A percentile compares a stretch with the other conserved stretches of the same genome.
Conservation (phyloP, 2,329 filamentous ascomycete species). For the Ceratocystis cacaofunesta region DNA sequence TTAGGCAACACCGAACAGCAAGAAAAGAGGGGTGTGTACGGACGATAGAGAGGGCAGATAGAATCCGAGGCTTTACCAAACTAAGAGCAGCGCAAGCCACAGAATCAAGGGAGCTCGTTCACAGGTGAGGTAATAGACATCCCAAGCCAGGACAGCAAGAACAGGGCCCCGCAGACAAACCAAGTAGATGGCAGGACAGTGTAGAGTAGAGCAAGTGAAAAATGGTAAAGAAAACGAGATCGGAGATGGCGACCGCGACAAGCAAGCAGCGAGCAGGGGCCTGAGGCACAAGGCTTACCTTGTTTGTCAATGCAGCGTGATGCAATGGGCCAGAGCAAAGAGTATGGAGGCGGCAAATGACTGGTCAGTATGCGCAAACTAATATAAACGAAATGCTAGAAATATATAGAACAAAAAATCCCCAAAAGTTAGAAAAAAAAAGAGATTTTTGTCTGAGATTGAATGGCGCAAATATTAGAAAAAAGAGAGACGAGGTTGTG, state of each 20-base stretch:
- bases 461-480: background rate
- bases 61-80: background rate
- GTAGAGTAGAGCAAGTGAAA: background rate
- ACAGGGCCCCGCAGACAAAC: background rate
- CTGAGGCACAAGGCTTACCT: slow-evolving; percentile 16
- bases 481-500: background rate
- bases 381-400: background rate
- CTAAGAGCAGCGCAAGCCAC: background rate
- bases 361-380: background rate
- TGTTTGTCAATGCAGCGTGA: slow-evolving; percentile 15
- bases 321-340: slow-evolving; percentile 11
- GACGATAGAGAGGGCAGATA: background rate
- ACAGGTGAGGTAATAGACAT: background rate
- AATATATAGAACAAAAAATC: background rate
- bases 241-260: slow-evolving; percentile 16
- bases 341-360: background rate
- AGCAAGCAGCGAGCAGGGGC: slow-evolving; percentile 5
- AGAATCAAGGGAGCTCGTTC: background rate
- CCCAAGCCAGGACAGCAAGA: background rate
- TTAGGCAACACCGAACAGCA: background rate
- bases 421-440: background rate
- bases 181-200: background rate
- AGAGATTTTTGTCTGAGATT: background rate
- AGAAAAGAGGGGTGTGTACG: background rate
- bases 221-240: background rate